Evolutionary conservation across 768 basidiomycete species (phyloP).

Genomic region (Collybia nuda): DNA sequence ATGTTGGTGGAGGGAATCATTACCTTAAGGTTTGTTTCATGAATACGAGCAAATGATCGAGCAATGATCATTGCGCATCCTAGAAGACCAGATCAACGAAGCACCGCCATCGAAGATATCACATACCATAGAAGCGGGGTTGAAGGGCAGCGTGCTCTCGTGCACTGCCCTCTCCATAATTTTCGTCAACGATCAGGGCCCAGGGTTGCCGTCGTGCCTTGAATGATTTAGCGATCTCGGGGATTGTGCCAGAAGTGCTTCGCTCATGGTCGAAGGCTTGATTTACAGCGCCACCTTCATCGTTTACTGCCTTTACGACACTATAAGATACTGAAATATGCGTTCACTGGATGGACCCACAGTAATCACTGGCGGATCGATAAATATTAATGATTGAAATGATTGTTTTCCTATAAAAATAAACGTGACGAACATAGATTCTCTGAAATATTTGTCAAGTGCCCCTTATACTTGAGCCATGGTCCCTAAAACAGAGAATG

Average conservation of each 20-base stretch:
- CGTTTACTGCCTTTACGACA: conserved; percentile 74
- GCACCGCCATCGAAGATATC: neutral
- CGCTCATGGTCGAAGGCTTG: conserved; percentile 80
- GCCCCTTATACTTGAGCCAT: conserved; percentile 99
- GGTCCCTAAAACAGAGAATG: conserved; percentile 62
- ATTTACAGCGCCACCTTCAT: conserved; percentile 93
- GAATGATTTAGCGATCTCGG: conserved; percentile 85
- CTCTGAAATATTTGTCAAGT: conserved; percentile 94
- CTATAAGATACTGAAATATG: neutral
- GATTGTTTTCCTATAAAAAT: neutral
- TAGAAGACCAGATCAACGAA: conserved; percentile 20
- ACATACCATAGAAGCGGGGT: conserved; percentile 85
- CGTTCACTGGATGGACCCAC: conserved; percentile 30
- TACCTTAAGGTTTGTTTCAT: conserved; percentile 96
- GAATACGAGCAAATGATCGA: conserved; percentile 95
- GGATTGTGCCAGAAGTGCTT: conserved; percentile 75
- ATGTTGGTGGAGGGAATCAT: conserved; percentile 9
- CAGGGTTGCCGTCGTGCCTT: conserved; percentile 84
- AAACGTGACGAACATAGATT: conserved; percentile 70
- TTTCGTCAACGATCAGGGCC: conserved; percentile 94
- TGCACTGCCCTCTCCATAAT: conserved; percentile 97
- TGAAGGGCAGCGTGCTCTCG: conserved; percentile 97
- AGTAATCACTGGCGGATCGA: conserved; percentile 68
- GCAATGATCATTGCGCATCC: conserved; percentile 89
- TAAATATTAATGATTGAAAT: neutral